phyloP scores from a whole-genome alignment of 208 protist genomes.

The Acanthamoeba healyi region DNA sequence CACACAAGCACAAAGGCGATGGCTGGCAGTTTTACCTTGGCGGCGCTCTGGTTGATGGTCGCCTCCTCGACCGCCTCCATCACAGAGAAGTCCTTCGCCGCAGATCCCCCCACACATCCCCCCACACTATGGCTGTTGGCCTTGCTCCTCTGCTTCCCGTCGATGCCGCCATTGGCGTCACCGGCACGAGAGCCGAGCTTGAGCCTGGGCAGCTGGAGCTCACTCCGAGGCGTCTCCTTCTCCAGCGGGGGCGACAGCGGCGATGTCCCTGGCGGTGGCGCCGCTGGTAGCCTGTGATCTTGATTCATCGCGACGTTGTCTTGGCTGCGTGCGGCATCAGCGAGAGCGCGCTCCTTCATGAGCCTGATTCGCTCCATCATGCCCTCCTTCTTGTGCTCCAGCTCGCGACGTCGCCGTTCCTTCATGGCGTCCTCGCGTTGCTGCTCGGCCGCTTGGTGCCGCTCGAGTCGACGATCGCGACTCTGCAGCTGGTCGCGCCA shows the following conservation, averaged over 20 bases:
- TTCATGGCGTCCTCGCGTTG: background rate
- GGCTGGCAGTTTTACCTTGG: background rate
- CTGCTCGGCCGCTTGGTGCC: background rate
- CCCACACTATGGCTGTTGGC: too few relatives aligned
- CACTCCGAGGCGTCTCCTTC: too few relatives aligned
- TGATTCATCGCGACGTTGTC: background rate
- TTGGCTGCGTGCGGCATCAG: background rate
- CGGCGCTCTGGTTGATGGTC: conserved; percentile 2
- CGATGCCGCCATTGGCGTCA: too few relatives aligned
- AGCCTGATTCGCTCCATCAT: conserved; percentile 21
- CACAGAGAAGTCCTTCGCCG: background rate
- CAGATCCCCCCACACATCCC: too few relatives aligned
- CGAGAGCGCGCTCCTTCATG: conserved; percentile 14
- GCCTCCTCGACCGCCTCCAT: conserved; percentile 6
- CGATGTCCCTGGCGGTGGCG: too few relatives aligned
- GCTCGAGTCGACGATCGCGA: background rate
- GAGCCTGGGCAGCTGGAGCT: background rate
- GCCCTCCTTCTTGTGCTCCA: background rate
- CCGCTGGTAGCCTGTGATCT: too few relatives aligned
- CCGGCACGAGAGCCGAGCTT: background rate
- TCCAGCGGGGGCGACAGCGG: too few relatives aligned
- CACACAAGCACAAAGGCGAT: too few relatives aligned
- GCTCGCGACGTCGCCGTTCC: background rate
- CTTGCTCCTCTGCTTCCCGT: too few relatives aligned
- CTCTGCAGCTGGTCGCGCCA: background rate